Conservation (phyloP, 805 yeast species). For the Candida andamanensis region DNA sequence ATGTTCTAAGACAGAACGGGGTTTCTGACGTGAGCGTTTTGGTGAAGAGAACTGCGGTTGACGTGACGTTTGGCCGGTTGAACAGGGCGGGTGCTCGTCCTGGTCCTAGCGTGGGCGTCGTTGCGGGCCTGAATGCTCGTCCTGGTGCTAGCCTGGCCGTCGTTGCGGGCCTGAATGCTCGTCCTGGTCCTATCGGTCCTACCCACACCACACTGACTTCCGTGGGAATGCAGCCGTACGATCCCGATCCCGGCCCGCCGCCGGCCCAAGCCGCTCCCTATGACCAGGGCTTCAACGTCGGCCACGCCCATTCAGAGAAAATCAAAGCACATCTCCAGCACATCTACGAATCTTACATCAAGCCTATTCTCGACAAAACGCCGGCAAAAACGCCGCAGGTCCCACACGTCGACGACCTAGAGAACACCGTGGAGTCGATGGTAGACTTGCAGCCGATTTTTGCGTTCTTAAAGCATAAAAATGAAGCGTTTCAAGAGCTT, state of each 20-base stretch:
- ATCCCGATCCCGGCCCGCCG: slow-evolving; percentile 1
- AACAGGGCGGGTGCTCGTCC: background rate
- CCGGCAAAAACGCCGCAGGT: too few species aligned
- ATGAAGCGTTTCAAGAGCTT: slow-evolving; percentile 23
- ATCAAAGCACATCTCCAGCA: slow-evolving; percentile 15
- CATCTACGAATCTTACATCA: slow-evolving; percentile 9
- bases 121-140: background rate
- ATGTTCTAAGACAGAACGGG: slow-evolving; percentile 21
- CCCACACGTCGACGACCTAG: slow-evolving; percentile 23
- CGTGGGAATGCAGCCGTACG: slow-evolving; percentile 18
- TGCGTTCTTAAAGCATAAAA: slow-evolving; percentile 23
- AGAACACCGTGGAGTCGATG: slow-evolving; percentile 29
- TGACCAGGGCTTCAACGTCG: slow-evolving; percentile 31
- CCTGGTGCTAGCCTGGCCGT: background rate
- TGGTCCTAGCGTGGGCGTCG: background rate
- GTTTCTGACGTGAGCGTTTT: slow-evolving; percentile 12
- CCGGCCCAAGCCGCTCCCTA: slow-evolving; percentile 15
- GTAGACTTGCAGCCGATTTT: slow-evolving; percentile 31
- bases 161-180: background rate
- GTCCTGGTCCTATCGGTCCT: background rate
- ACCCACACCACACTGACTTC: too few species aligned
- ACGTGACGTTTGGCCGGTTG: slow-evolving; percentile 26
- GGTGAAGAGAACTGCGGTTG: slow-evolving; percentile 18
- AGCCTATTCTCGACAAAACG: slow-evolving; percentile 11
- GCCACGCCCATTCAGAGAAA: slow-evolving; percentile 22